Base-by-base conservation (phyloP, 495 filamentous ascomycete species). In the Trichoderma erinaceum region DNA sequence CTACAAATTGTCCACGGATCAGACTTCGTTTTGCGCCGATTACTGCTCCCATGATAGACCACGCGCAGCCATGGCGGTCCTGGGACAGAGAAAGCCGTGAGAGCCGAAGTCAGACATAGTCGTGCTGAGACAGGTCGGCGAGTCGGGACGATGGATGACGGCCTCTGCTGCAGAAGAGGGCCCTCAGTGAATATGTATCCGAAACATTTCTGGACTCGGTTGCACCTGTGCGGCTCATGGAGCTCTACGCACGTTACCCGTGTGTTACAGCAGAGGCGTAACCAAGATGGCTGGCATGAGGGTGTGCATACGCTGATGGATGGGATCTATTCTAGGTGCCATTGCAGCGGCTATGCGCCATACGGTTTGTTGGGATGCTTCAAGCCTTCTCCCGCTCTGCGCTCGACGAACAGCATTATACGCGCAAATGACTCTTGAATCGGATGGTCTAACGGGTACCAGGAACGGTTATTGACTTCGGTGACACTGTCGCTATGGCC, bases 41-140 rank as follows among this genome's bases (percentile, higher is more conserved):
- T 61, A 18, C 27, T 27, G 25, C 25, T 32, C 56, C 56, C 29
- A 61, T 16, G 27, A 32, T 61, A 27, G 13, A 32, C 16, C 56
- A 29, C 12, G 5, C 11, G 29, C 56, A 13, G 27, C 11, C 23
- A 12, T 61, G 56, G 56, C 25, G 25, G 27, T 61, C 27, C 25
- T 18, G 16, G 56, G 16, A 23, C 48, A 21, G 48, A 29, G 56
- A 25, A 18, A 32, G 27, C 27, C n/a, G 56, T 32, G 56, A 25
- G 25, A 61, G 27, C 56, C 56, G 56, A 61, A 61, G 23, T 32
- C 27, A 61, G 56, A 61, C 56, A 32, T 61, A 61, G 56, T 61
- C 25, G 27, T 29, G 56, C 56, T 61, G 56, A 61, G 56, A 61
- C 56, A 61, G 16, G 56, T 2, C 25, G 13, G 56, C 25, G 25